These are phyloP conservation scores for Tephrocybe sp. DNA, from an alignment of 768 basidiomycete genomes.

Conservation along the genomic window DNA sequence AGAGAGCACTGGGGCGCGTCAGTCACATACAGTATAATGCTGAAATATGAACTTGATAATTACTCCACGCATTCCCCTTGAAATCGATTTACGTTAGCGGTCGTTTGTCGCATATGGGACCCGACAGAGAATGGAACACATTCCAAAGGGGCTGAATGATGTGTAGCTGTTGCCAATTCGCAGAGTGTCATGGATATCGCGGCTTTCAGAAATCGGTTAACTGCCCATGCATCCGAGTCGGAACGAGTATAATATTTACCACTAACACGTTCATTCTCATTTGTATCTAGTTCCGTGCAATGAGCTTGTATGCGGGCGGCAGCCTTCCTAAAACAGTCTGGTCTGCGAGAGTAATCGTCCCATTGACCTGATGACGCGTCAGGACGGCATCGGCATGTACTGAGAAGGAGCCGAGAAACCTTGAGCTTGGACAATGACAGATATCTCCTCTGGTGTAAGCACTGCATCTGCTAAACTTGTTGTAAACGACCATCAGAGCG, in stretches of 20 bases:
- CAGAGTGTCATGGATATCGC: slow-evolving; percentile 80
- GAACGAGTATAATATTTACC: slow-evolving; percentile 33
- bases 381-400: not conserved
- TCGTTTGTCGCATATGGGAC: slow-evolving; percentile 10
- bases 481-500: not conserved
- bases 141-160: slow-evolving; percentile 68
- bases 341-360: slow-evolving; percentile 41
- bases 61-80: slow-evolving; percentile 57
- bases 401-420: slow-evolving; percentile 14
- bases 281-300: slow-evolving; percentile 59
- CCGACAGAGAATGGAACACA: slow-evolving; percentile 41
- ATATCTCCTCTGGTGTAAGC: slow-evolving; percentile 15
- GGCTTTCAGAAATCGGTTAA: slow-evolving; percentile 35
- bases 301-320: slow-evolving; percentile 44
- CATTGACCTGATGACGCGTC: slow-evolving; percentile 22
- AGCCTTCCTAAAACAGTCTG: slow-evolving; percentile 65
- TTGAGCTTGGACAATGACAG: slow-evolving; percentile 10
- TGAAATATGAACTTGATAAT: no score
- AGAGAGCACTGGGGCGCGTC: slow-evolving; percentile 77
- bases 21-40: no score
- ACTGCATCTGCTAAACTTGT: slow-evolving; percentile 12
- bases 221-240: not conserved
- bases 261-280: slow-evolving; percentile 60
- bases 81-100: slow-evolving; percentile 15
- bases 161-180: slow-evolving; percentile 73